Evolutionary conservation across 2,329 filamentous ascomycete genomes (phyloP), one percentile per base, ranked within the genome.

Genomic region (Orbilia oligospora): DNA sequence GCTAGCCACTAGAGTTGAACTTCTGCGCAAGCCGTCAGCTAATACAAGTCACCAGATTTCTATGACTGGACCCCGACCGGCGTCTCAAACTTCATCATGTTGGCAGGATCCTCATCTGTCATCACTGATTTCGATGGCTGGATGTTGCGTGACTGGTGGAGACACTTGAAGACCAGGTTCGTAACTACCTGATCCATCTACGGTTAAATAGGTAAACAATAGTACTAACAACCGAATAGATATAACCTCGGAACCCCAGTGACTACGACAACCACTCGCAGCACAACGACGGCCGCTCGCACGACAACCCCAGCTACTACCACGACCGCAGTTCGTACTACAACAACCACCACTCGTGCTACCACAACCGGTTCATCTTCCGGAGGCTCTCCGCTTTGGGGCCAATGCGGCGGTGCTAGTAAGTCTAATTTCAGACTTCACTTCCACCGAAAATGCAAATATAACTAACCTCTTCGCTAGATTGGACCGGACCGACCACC

Each of bases 81-180:
- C 5, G 80, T 85, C 36, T 81, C 81, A 6, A 85, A 83, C 81
- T 87, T 87, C 82, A 83, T 87, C 79, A 87, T 87, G 86, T 80
- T 84, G 53, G 85, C 86, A 58, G 86, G 86, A 3, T 84, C 84
- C 55, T 82, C 86, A 0, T 82, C 80, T 20, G 75, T 83, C 56
- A 83, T 87, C 20, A 87, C 86, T 1, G 86, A 87, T 49, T 87
- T 87, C 61, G 86, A 87, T 66, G 85, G 85, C 20, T 87, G 86
- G 86, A 87, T 87, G 86, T 81, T 85, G 56, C 81, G 86, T 0
- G 85, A 87, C 81, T 87, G 86, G 85, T 87, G 86, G 86, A 83
- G 83, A 80, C 82, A 84, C 70, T 67, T 84, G 46, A 75, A 75
- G 64, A 53, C 49, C 10, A 64, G 70, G 22, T 73, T 44, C 20